phyloP scores from a whole-genome alignment of 2,329 filamentous ascomycete genomes.

The Nigrospora sphaerica region DNA sequence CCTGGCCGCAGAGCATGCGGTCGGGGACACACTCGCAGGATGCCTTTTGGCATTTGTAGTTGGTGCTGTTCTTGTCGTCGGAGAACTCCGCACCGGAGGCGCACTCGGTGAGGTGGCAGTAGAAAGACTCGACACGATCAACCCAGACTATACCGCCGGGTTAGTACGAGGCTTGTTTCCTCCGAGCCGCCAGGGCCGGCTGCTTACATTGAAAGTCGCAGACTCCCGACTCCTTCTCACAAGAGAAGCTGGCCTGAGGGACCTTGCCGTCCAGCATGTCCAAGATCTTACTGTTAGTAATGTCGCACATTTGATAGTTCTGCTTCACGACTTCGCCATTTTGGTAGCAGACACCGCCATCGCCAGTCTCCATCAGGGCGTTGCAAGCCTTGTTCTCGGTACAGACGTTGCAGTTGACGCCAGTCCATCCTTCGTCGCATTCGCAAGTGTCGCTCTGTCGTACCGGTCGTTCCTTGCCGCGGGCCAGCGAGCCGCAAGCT shows the following conservation, averaged over 20 bases:
- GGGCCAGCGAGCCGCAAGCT: slow-evolving; percentile 82
- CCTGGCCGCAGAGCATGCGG: slow-evolving; percentile 88
- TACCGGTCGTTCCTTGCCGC: slow-evolving; percentile 71
- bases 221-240: slow-evolving; percentile 63
- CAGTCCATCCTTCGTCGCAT: slow-evolving; percentile 89
- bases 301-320: slow-evolving; percentile 97
- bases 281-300: slow-evolving; percentile 91
- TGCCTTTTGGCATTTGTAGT: slow-evolving; percentile 78
- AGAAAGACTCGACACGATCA: slow-evolving; percentile 89
- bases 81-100: slow-evolving; percentile 62
- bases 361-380: slow-evolving; percentile 74
- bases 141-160: slow-evolving; percentile 70
- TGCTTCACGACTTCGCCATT: slow-evolving; percentile 85
- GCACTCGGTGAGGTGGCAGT: slow-evolving; percentile 82
- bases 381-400: slow-evolving; percentile 76
- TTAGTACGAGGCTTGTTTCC: slow-evolving; percentile 4
- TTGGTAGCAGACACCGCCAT: slow-evolving; percentile 86
- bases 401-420: slow-evolving; percentile 98
- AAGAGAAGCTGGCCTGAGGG: slow-evolving; percentile 92
- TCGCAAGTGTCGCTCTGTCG: slow-evolving; percentile 66
- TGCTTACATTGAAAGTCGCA: slow-evolving; percentile 91
- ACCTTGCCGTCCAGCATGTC: slow-evolving; percentile 77
- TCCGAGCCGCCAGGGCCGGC: not conserved
- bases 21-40: slow-evolving; percentile 82
- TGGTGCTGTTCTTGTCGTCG: slow-evolving; percentile 69